Percentiles rank a stretch among this genome's conserved stretches.
These are phyloP conservation scores for Hordeum vulgare DNA, from an alignment of 176 grass and related monocot genomes.

Conservation along the genomic window DNA sequence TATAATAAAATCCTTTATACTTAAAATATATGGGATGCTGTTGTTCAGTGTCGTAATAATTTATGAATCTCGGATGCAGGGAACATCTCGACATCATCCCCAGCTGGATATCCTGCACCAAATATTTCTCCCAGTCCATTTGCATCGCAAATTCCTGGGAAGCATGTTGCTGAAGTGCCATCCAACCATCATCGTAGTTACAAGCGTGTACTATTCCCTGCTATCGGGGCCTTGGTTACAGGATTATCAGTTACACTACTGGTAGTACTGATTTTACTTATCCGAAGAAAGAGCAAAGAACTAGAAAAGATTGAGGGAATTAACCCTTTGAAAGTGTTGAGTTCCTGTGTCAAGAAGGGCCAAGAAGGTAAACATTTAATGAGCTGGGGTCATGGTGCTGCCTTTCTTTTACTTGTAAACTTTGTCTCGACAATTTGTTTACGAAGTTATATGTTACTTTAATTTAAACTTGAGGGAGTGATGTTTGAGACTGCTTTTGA, in stretches of 20 bases:
- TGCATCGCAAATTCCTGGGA: conserved; percentile 38
- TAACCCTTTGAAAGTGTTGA: conserved; percentile 21
- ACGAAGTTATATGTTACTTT: not conserved
- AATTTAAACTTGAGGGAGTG: not conserved
- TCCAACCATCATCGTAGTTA: conserved; percentile 51
- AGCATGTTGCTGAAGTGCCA: conserved; percentile 37
- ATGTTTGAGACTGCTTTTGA: not conserved
- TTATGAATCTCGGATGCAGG: conserved; percentile 47
- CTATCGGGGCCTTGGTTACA: conserved; percentile 68
- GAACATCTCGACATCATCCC: conserved; percentile 41
- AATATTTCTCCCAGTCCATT: conserved; percentile 56
- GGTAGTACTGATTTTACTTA: conserved; percentile 71
- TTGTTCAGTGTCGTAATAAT: not conserved
- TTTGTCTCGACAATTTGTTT: not conserved
- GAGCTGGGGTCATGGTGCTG: not conserved
- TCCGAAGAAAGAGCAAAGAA: conserved; percentile 74
- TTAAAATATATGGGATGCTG: not conserved
- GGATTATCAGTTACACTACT: conserved; percentile 61
- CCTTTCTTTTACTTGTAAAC: not conserved
- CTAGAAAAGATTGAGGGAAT: conserved; percentile 52
- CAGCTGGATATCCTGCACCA: conserved; percentile 22
- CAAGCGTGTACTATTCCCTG: conserved; percentile 45
- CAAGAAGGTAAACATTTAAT: conserved; percentile 54
- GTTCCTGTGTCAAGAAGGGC: conserved; percentile 51
- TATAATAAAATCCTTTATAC: not conserved